Base-by-base conservation (phyloP, 2,329 filamentous ascomycete species). In the Hymenoscyphus fructigenus region DNA sequence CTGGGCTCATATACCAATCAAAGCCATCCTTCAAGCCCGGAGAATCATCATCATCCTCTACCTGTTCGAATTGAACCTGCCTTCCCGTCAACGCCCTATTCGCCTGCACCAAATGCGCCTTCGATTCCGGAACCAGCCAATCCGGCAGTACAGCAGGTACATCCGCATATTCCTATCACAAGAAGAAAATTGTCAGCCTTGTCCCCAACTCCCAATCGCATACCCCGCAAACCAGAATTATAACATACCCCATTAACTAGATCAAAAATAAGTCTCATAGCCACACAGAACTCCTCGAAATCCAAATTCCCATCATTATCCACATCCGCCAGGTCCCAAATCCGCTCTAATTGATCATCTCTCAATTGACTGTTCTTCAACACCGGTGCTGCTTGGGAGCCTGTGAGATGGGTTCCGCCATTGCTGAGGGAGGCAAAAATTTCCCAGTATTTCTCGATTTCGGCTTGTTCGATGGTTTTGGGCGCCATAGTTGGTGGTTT, bases 201-300 rank as follows among this genome's bases (percentile, higher is more conserved):
- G 38, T 58, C 53, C 23, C 23, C 29, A 32, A 32, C 29, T 32
- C 29, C 5, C 38, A 32, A 23, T 44, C 56, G 23, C n/a, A 41
- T 41, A 28, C 28, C 28, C 20, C 62, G 55, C 50, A 10, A 2
- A 23, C 9, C 20, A 34, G 1, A 56, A 36, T 9, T 41, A 56
- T 23, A 3, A 80, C 85, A 67, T 84, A 96, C 92, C 73, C 95
- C 95, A 75, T 99, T 99, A 72, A 99, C 88, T 70, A 98, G 82
- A 77, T 99, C 95, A 78, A 98, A 99, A 74, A 98, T 97, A 75
- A 99, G 82, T 75, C 95, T 88, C 95, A 99, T 99, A 47, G 93
- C 95, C 65, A 99, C 95, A 78, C 95, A 99, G 78, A 99, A 99
- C 83, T 99, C 95, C 81, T 99, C 95, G 81, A 99, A 99, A 80